These are phyloP conservation scores for Balakata baccata DNA, from an alignment of 345 rosid species.

Conservation along the genomic window DNA sequence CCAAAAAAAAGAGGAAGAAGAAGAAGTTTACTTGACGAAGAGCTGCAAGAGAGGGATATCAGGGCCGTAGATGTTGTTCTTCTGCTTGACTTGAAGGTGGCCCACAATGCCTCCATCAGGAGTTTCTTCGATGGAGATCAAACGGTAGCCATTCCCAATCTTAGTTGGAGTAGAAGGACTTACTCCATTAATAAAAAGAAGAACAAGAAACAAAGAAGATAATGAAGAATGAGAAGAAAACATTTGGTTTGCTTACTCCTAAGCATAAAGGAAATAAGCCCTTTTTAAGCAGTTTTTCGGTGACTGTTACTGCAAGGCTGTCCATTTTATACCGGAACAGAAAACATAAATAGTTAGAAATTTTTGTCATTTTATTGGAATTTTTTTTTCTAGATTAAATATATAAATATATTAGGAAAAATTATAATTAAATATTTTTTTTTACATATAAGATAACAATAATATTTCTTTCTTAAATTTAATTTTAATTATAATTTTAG, in stretches of 20 bases:
- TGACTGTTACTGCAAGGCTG: no score
- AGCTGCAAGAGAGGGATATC: constrained; percentile 73
- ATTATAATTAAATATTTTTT: no score
- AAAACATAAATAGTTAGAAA: no score
- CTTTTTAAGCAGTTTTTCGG: not conserved
- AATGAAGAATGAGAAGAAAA: not conserved
- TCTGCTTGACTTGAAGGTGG: constrained; percentile 68
- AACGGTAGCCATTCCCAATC: constrained; percentile 86
- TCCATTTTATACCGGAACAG: no score
- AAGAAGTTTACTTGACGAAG: constrained; percentile 54
- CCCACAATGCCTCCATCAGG: constrained; percentile 74
- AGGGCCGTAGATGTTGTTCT: constrained; percentile 69
- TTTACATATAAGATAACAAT: no score
- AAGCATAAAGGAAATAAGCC: not conserved
- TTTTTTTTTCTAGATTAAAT: no score
- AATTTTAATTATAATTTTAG: no score
- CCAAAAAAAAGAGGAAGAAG: no score
- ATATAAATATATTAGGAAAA: no score
- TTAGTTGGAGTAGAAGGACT: constrained; percentile 32
- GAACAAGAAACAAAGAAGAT: constrained; percentile 12
- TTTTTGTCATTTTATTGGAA: no score
- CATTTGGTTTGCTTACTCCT: constrained; percentile 15
- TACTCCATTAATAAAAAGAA: constrained; percentile 35
- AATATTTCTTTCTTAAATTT: no score
- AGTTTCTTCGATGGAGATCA: constrained; percentile 70